Evolutionary conservation across 495 filamentous ascomycete species (phyloP), one percentile per base, ranked within the genome.

Genomic region (Hypoxylon fuscum): DNA sequence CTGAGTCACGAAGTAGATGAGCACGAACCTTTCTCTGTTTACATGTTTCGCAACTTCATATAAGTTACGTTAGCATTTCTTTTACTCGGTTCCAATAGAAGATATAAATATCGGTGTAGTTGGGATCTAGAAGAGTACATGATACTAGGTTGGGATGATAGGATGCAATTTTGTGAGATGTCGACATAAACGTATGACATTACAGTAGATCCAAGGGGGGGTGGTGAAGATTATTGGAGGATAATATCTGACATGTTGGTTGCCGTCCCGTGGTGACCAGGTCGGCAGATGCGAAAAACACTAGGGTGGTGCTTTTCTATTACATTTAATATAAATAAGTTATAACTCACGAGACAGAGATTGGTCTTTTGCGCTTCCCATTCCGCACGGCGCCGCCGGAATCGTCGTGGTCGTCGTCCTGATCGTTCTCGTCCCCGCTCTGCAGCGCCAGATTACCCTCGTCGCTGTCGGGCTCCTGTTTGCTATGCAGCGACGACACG

Each of bases 21-120:
- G 25, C 34, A 73, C 79, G 55, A 65, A 89, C 86, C 77, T 95
- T 95, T 69, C 91, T 81, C 72, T 90, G 87, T 73, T 93, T 95
- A 77, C 90, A 93, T 34, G 90, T 77, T 70, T 93, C 90, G 66
- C 91, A 93, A 57, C 87, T 90, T 66, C 22, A 34, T 22, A 0
- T 47, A 8, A 1, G 38, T 61, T 38, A 7, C 3, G 68, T 74
- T 59, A 74, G 70, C 53, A 32, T 22, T 38, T 14, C 20, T 52
- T 52, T 15, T 45, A n/a, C n/a, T n/a, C n/a, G n/a, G n/a, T n/a
- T n/a, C n/a, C n/a, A n/a, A n/a, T n/a, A n/a, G n/a, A n/a, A n/a
- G n/a, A n/a, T n/a, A n/a, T n/a, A n/a, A n/a, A n/a, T n/a, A n/a
- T n/a, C n/a, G n/a, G n/a, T n/a, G n/a, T n/a, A n/a, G n/a, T n/a